phyloP scores from a whole-genome alignment of 2,329 filamentous ascomycete genomes.

The Orbilia ellipsospora region DNA sequence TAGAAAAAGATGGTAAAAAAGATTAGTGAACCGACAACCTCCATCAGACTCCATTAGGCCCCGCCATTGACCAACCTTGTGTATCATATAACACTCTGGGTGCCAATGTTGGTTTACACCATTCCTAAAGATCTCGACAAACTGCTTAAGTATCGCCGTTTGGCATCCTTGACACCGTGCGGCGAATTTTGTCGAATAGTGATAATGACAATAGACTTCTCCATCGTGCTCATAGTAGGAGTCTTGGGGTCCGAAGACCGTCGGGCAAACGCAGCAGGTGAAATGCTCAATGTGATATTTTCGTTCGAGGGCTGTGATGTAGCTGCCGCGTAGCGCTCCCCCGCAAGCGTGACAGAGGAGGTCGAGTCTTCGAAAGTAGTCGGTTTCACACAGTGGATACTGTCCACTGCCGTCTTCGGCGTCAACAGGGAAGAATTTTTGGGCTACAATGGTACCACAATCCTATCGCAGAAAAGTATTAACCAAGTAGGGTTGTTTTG shows the following conservation, averaged over 20 bases:
- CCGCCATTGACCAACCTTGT: constrained; percentile 69
- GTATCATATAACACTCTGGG: constrained; percentile 99
- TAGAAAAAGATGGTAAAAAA: constrained; percentile 1
- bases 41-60: background rate
- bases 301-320: constrained; percentile 95
- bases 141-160: constrained; percentile 97
- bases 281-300: constrained; percentile 99
- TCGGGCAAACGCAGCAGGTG: constrained; percentile 95
- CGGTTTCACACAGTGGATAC: constrained; percentile 96
- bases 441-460: constrained; percentile 95
- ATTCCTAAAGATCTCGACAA: constrained; percentile 98
- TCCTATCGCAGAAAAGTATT: constrained; percentile 70
- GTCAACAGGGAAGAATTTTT: constrained; percentile 98
- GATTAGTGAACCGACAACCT: constrained; percentile 15
- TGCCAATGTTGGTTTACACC: constrained; percentile 99
- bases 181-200: constrained; percentile 97
- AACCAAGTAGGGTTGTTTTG: background rate
- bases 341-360: constrained; percentile 92
- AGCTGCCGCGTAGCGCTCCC: constrained; percentile 91
- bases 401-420: constrained; percentile 84
- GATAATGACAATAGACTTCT: constrained; percentile 97
- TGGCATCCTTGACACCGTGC: constrained; percentile 97
- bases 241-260: constrained; percentile 97
- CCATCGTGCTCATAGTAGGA: constrained; percentile 99
- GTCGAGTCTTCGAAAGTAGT: constrained; percentile 93